Percentiles rank a stretch among this genome's conserved stretches.
Conservation (phyloP, 768 basidiomycete genomes). For the Leccinum uliginosum region DNA sequence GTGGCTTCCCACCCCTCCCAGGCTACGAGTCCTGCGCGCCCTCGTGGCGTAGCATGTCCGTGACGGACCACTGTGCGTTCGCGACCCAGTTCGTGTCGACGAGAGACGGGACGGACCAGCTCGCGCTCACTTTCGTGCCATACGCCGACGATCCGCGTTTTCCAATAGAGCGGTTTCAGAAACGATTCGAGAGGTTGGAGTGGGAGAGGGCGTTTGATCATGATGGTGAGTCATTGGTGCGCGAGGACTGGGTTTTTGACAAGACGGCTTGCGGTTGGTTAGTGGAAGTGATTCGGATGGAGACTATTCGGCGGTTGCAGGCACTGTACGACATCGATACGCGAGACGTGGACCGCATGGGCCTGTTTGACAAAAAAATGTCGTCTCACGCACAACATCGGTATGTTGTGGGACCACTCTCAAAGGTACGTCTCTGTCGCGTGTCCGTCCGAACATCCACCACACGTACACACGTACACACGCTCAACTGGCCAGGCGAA, state of each 20-base stretch:
- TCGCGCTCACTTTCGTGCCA: slow-evolving; percentile 26
- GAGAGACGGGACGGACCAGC: background rate
- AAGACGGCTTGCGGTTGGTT: background rate
- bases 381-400: slow-evolving; percentile 23
- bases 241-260: no score
- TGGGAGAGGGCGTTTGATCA: slow-evolving; percentile 45
- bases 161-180: background rate
- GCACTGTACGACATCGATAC: slow-evolving; percentile 26
- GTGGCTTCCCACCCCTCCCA: slow-evolving; percentile 18
- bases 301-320: slow-evolving; percentile 39
- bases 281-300: slow-evolving; percentile 50
- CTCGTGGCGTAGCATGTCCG: slow-evolving; percentile 28
- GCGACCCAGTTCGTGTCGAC: no score
- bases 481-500: slow-evolving; percentile 35
- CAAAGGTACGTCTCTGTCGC: no score
- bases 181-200: slow-evolving; percentile 21
- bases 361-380: slow-evolving; percentile 24
- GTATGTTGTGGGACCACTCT: slow-evolving; percentile 38
- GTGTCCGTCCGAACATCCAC: background rate
- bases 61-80: background rate
- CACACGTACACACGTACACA: slow-evolving; percentile 28
- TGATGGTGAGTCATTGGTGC: slow-evolving; percentile 35
- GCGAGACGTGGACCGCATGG: slow-evolving; percentile 33
- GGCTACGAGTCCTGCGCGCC: slow-evolving; percentile 48
- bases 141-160: slow-evolving; percentile 48